Evolutionary conservation across 2,329 filamentous ascomycete genomes (phyloP).

Genomic region (Myrmaecium sp.): DNA sequence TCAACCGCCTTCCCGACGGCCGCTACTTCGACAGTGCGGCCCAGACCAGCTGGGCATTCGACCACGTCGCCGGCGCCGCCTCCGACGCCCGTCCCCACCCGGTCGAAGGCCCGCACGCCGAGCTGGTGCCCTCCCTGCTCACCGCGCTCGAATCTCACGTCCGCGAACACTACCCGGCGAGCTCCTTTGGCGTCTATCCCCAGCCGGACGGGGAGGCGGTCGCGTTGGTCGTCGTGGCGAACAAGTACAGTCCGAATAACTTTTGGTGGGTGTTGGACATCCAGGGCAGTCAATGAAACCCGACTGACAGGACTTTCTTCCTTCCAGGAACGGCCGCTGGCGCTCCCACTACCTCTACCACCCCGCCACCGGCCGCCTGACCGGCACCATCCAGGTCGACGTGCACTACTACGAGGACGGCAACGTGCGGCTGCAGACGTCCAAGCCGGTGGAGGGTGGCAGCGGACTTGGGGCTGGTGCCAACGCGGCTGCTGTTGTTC

Average conservation of each 20-base stretch:
- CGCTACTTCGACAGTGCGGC: conserved; percentile 84
- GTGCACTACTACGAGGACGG: conserved; percentile 99
- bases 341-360: conserved; percentile 71
- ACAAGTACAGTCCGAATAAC: conserved; percentile 96
- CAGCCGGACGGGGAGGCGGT: conserved; percentile 58
- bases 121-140: conserved; percentile 69
- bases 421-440: conserved; percentile 86
- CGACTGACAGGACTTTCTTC: not conserved
- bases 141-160: conserved; percentile 63
- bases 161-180: conserved; percentile 74
- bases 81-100: conserved; percentile 65
- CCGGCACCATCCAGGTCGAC: conserved; percentile 76
- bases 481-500: conserved; percentile 51
- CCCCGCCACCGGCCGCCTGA: conserved; percentile 49
- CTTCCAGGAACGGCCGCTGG: conserved; percentile 78
- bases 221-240: conserved; percentile 73
- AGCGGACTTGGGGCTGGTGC: conserved; percentile 39
- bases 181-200: conserved; percentile 68
- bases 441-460: conserved; percentile 48
- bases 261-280: too few relatives aligned
- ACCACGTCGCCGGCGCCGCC: conserved; percentile 71
- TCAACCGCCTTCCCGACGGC: conserved; percentile 65
- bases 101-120: conserved; percentile 57
- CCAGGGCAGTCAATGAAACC: conserved; percentile 5
- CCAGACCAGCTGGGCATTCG: conserved; percentile 74